Conservation (phyloP, 805 yeast genomes). For the Wickerhamomyces rabaulensis region DNA sequence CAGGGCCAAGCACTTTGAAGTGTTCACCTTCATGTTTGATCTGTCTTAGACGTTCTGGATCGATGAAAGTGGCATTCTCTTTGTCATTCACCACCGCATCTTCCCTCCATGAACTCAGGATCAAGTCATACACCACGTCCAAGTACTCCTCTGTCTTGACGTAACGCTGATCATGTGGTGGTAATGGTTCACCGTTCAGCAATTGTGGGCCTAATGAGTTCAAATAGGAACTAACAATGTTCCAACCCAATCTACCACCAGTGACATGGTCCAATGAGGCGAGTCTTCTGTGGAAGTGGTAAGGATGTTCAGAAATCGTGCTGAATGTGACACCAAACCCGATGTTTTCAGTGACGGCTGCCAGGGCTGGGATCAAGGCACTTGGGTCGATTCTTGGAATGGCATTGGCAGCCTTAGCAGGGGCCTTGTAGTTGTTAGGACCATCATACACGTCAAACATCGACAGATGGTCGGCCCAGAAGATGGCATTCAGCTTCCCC, state of each 20-base stretch:
- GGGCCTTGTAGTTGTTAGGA: conserved; percentile 26
- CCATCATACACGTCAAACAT: conserved; percentile 34
- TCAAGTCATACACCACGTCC: conserved; percentile 31
- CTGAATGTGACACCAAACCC: conserved; percentile 34
- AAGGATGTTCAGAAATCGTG: conserved; percentile 37
- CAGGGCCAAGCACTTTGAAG: conserved; percentile 26
- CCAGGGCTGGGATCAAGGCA: conserved; percentile 33
- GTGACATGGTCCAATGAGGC: conserved; percentile 37
- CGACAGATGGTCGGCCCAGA: conserved; percentile 33
- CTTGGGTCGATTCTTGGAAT: conserved; percentile 34
- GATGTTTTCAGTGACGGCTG: conserved; percentile 31
- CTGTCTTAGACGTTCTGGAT: conserved; percentile 31
- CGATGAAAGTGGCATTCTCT: conserved; percentile 23
- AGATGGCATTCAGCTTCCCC: conserved; percentile 31
- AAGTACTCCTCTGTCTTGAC: conserved; percentile 32
- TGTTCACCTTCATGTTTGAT: conserved; percentile 34
- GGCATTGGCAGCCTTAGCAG: conserved; percentile 25
- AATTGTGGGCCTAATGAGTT: conserved; percentile 33
- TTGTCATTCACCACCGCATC: conserved; percentile 24
- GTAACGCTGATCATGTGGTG: conserved; percentile 36
- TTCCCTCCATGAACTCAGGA: conserved; percentile 34
- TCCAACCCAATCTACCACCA: conserved; percentile 38
- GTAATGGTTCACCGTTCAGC: conserved; percentile 28
- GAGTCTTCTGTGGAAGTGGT: conserved; percentile 32
- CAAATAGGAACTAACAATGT: conserved; percentile 34